Evolutionary conservation across 345 rosid species (phyloP).

Genomic region (Eucalyptus marginata): DNA sequence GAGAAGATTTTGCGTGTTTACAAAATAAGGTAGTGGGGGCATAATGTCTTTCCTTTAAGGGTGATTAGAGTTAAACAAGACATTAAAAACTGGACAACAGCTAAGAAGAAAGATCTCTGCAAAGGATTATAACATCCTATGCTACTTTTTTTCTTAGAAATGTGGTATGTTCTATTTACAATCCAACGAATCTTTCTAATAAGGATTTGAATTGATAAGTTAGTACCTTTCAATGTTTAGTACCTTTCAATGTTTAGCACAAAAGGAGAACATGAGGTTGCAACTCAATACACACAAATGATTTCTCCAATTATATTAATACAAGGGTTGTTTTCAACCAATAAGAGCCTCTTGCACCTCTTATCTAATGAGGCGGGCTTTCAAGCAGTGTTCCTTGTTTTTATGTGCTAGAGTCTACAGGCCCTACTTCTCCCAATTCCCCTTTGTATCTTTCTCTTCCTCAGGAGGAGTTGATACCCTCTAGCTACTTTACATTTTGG

Average conservation of each 20-base stretch:
- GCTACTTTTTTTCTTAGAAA: not conserved
- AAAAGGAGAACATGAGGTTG: not conserved
- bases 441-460: too few relatives aligned
- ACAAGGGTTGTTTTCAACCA: too few relatives aligned
- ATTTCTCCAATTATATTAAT: not conserved
- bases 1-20: not conserved
- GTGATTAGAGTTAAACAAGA: not conserved
- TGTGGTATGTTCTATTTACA: not conserved
- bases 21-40: not conserved
- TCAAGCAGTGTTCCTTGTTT: too few relatives aligned
- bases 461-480: too few relatives aligned
- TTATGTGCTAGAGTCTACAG: rapidly evolving
- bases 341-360: too few relatives aligned
- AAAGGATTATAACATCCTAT: not conserved
- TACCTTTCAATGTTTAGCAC: not conserved
- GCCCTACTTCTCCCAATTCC: too few relatives aligned
- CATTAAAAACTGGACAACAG: not conserved
- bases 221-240: not conserved
- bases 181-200: not conserved
- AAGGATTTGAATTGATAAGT: not conserved
- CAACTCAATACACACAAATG: not conserved
- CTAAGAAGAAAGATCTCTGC: not conserved
- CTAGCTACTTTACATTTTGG: too few relatives aligned
- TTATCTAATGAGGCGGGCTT: too few relatives aligned
- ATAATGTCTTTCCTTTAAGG: not conserved